Conservation (phyloP, 768 basidiomycete species). For the Megacollybia marginata region DNA sequence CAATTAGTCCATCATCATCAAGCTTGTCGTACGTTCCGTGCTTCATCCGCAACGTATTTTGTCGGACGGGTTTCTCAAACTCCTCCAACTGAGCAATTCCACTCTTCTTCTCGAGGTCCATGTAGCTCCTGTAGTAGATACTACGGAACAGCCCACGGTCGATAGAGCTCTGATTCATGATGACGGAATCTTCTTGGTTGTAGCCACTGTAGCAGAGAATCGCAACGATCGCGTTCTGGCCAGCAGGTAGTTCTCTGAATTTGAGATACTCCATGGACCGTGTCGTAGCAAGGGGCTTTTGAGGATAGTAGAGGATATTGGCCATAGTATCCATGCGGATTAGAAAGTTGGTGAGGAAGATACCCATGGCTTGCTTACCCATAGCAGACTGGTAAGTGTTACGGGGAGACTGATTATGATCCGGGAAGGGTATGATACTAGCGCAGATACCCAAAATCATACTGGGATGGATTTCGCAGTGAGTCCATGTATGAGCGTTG, state of each 20-base stretch:
- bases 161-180: slow-evolving; percentile 99
- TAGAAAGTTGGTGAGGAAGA: slow-evolving; percentile 96
- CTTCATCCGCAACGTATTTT: slow-evolving; percentile 93
- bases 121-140: slow-evolving; percentile 97
- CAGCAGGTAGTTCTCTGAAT: slow-evolving; percentile 96
- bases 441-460: slow-evolving; percentile 99
- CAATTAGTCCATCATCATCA: slow-evolving; percentile 93
- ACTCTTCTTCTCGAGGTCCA: slow-evolving; percentile 96
- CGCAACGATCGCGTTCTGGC: slow-evolving; percentile 98
- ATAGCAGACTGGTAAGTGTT: slow-evolving; percentile 99
- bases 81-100: slow-evolving; percentile 89
- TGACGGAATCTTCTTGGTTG: slow-evolving; percentile 99
- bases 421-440: slow-evolving; percentile 98
- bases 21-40: slow-evolving; percentile 98
- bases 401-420: slow-evolving; percentile 99
- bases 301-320: slow-evolving; percentile 98
- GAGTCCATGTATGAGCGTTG: slow-evolving; percentile 90
- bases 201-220: slow-evolving; percentile 99
- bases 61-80: slow-evolving; percentile 93
- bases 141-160: slow-evolving; percentile 98
- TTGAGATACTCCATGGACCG: slow-evolving; percentile 99
- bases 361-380: slow-evolving; percentile 99
- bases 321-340: slow-evolving; percentile 99
- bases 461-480: slow-evolving; percentile 98
- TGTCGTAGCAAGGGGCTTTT: slow-evolving; percentile 97